These are phyloP conservation scores for Lactifluus echinatus DNA, from an alignment of 768 basidiomycete species.

Conservation along the genomic window DNA sequence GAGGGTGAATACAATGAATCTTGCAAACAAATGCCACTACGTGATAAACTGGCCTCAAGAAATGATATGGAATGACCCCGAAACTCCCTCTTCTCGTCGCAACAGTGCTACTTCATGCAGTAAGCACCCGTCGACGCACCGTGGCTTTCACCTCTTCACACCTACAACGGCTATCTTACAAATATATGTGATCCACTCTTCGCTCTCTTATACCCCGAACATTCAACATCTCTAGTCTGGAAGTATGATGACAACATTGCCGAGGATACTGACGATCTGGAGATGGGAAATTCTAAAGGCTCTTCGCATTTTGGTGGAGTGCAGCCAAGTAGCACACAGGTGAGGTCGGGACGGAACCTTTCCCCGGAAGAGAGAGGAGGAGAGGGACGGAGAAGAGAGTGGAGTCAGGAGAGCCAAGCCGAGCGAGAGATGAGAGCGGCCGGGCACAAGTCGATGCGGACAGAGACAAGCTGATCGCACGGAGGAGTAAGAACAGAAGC, in stretches of 20 bases:
- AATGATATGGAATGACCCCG: constrained; percentile 47
- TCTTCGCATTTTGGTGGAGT: constrained; percentile 48
- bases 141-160: neutral
- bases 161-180: neutral
- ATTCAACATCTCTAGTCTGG: constrained; percentile 40
- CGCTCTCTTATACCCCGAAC: constrained; percentile 41
- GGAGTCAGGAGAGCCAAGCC: no score
- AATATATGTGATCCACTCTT: constrained; percentile 45
- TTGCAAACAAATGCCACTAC: constrained; percentile 29
- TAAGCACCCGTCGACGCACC: constrained; percentile 20
- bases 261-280: constrained; percentile 29
- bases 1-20: constrained; percentile 10
- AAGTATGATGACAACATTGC: constrained; percentile 25
- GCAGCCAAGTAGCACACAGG: no score
- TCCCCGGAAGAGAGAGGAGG: no score
- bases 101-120: constrained; percentile 58
- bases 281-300: constrained; percentile 36
- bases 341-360: no score
- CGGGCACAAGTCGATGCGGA: no score
- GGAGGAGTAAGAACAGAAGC: no score
- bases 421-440: no score
- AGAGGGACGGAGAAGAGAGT: no score
- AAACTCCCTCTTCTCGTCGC: constrained; percentile 35
- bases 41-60: constrained; percentile 57
- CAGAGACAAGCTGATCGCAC: no score